Percentiles rank a stretch among this genome's conserved stretches.
phyloP scores from a whole-genome alignment of 768 basidiomycete species.

The Tephrocybe sp. region DNA sequence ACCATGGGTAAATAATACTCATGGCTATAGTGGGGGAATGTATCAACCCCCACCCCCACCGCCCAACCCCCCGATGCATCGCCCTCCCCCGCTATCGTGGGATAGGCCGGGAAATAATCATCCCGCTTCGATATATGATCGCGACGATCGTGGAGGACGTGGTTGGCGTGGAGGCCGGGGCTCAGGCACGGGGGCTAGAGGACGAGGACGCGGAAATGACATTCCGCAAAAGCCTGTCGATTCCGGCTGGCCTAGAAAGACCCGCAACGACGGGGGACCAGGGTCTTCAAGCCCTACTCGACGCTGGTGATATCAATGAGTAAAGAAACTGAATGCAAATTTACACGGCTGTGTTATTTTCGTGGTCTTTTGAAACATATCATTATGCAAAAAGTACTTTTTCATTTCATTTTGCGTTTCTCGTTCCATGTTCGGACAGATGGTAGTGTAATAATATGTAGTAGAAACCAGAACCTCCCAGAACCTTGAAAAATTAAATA shows the following conservation, averaged over 20 bases:
- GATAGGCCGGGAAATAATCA: slow-evolving; percentile 23
- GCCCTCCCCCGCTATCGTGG: slow-evolving; percentile 23
- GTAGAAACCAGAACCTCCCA: neutral
- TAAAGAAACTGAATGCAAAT: too few species aligned
- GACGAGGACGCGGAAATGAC: slow-evolving; percentile 30
- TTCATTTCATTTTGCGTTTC: neutral
- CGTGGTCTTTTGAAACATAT: neutral
- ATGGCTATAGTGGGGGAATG: slow-evolving; percentile 10
- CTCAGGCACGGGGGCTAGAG: slow-evolving; percentile 22
- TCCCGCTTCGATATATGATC: slow-evolving; percentile 27
- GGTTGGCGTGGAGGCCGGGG: slow-evolving; percentile 29
- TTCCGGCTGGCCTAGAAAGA: slow-evolving; percentile 55
- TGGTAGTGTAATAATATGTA: slow-evolving; percentile 5
- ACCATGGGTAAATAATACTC: slow-evolving; percentile 11
- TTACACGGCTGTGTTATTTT: too few species aligned
- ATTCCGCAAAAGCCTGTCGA: slow-evolving; percentile 42
- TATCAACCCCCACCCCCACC: slow-evolving; percentile 16
- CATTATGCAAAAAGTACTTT: neutral
- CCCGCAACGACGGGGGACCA: slow-evolving; percentile 27
- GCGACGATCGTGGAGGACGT: slow-evolving; percentile 32
- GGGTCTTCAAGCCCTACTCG: slow-evolving; percentile 21
- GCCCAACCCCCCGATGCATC: slow-evolving; percentile 17
- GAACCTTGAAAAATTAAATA: neutral
- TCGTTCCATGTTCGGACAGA: slow-evolving; percentile 1
- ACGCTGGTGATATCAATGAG: slow-evolving; percentile 14